Base-by-base conservation (phyloP, 2,329 filamentous ascomycete species). In the Xylariaceae sp. region DNA sequence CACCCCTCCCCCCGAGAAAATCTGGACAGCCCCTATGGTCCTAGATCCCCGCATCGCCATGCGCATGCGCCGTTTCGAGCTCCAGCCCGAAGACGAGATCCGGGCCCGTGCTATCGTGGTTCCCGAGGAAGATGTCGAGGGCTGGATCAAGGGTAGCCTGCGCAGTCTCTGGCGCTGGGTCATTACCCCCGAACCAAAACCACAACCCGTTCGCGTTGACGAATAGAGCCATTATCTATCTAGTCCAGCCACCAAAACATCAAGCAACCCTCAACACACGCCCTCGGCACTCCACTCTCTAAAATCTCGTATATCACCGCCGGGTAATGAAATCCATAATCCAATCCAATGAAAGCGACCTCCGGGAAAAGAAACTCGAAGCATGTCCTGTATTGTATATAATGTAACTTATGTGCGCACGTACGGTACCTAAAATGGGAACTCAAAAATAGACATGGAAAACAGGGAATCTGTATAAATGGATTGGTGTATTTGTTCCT, bases 51-150 rank as follows among this genome's bases (percentile, higher is more conserved):
- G 91, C 39, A 85, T 96, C 58, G 81, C 81, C 4, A 78, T 79
- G 65, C 84, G 89, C 51, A 96, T 97, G 92, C 80, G 87, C 54
- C 82, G 81, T 51, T 95, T 94, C 65, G 80, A 87, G 67, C 73
- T 96, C 29, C 74, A 72, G 9, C 73, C 80, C 0, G 87, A 88
- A 55, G 86, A 91, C 37, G 88, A 91, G 69, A 80, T 79, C 37
- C 79, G 84, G 54, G 86, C 86, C 0, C 75, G 77, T 45, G 73
- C 74, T 54, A 82, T 91, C 51, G 76, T 77, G 31, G 78, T 87
- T 11, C 80, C 84, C 0, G 80, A 86, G 69, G 83, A 86, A 64
- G 85, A 88, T 67, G 72, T 89, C 57, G 82, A 88, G 69, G 86
- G 86, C 19, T 85, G 83, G 77, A 78, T 83, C 63, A 87, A 85